These are phyloP conservation scores for Gyromitra esculenta DNA, from an alignment of 2,329 filamentous ascomycete species.

Conservation along the genomic window DNA sequence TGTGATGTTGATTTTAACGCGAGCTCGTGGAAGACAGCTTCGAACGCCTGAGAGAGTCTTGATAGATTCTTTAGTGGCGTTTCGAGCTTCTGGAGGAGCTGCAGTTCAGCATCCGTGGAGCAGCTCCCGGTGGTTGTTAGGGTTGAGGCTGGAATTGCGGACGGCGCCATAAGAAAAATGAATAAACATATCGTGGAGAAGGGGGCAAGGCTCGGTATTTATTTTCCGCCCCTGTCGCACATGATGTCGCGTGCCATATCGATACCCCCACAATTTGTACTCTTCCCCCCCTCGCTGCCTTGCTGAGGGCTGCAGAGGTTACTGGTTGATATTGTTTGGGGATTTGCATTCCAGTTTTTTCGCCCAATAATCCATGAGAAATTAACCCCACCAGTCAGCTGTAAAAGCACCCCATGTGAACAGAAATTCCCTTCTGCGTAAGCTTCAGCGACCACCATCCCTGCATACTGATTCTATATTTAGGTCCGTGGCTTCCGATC, in stretches of 20 bases:
- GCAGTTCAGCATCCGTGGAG: conserved; percentile 33
- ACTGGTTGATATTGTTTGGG: conserved; percentile 18
- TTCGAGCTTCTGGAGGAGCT: conserved; percentile 43
- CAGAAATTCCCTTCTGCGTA: neutral
- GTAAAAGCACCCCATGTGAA: neutral
- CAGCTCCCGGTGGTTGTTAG: conserved; percentile 3
- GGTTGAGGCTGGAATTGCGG: conserved; percentile 20
- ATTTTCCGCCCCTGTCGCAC: conserved; percentile 7
- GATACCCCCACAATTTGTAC: conserved; percentile 27
- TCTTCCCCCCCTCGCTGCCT: conserved; percentile 16
- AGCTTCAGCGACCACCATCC: neutral
- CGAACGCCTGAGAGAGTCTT: conserved; percentile 39
- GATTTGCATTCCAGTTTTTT: conserved; percentile 1
- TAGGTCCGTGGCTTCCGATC: conserved; percentile 4
- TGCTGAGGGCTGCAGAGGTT: conserved; percentile 3
- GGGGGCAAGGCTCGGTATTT: conserved; percentile 25
- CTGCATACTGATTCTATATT: conserved; percentile 23
- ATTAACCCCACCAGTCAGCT: neutral
- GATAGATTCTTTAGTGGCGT: conserved; percentile 42
- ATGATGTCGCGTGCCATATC: conserved; percentile 30
- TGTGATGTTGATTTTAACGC: conserved; percentile 47
- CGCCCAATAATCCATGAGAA: neutral
- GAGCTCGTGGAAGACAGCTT: conserved; percentile 50
- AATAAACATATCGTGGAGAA: conserved; percentile 13
- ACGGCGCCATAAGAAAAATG: conserved; percentile 45